phyloP scores from a whole-genome alignment of 192 early-diverging fungal genomes.

The Coemansia aciculifera region DNA sequence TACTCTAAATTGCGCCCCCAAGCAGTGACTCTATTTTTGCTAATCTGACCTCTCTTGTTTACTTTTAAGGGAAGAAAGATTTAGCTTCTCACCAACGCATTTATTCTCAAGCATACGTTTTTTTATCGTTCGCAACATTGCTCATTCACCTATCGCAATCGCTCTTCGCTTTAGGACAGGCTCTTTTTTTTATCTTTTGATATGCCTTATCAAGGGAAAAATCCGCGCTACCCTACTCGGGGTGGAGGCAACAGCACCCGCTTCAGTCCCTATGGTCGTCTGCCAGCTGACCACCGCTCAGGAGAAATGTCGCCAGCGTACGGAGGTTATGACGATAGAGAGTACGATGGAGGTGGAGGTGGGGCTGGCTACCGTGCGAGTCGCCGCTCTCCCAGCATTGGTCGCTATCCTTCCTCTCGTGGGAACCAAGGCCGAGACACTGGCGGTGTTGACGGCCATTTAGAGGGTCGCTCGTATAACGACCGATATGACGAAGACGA shows the following conservation, averaged over 20 bases:
- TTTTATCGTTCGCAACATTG: neutral
- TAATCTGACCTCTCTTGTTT: too few species aligned
- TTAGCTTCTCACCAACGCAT: too few species aligned
- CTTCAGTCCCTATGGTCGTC: slow-evolving; percentile 11
- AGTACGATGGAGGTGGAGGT: neutral
- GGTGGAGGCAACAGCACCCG: slow-evolving; percentile 10
- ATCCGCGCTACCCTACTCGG: neutral
- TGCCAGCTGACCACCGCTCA: neutral
- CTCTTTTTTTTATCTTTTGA: neutral
- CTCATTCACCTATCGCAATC: neutral
- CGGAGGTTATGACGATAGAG: neutral
- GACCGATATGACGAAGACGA: neutral
- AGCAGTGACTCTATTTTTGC: too few species aligned
- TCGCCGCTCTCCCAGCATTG: neutral
- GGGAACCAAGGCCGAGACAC: slow-evolving; percentile 14
- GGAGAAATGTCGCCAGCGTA: neutral
- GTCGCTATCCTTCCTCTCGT: neutral
- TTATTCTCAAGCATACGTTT: neutral
- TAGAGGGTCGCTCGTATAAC: neutral
- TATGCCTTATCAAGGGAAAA: slow-evolving; percentile 2
- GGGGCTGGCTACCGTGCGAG: neutral
- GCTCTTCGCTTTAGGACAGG: neutral
- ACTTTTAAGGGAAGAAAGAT: too few species aligned
- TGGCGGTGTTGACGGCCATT: neutral
- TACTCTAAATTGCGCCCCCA: too few species aligned